A percentile compares a stretch with the other conserved stretches of the same genome.
These are phyloP conservation scores for Penicillium canescens DNA, from an alignment of 495 filamentous ascomycete species.

Conservation along the genomic window DNA sequence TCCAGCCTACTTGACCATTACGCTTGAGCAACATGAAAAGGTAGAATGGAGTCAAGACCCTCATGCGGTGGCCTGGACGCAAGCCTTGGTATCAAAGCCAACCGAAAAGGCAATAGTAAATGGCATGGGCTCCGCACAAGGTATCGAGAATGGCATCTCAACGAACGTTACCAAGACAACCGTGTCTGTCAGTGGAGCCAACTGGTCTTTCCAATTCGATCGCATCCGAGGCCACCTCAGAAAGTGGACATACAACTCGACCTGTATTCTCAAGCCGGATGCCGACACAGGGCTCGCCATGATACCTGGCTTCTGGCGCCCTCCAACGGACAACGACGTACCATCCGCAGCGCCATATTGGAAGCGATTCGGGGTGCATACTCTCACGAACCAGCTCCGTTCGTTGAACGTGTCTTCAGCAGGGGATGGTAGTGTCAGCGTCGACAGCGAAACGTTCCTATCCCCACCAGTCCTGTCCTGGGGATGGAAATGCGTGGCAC, in stretches of 20 bases:
- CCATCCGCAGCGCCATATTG: background rate
- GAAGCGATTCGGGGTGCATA: conserved; percentile 1
- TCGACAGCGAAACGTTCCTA: conserved; percentile 1
- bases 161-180: conserved; percentile 2
- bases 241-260: background rate
- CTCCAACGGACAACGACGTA: conserved; percentile 64
- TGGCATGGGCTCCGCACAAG: background rate
- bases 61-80: conserved; percentile 1
- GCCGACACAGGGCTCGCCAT: conserved; percentile 16
- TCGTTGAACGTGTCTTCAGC: background rate
- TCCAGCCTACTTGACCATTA: conserved; percentile 7
- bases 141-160: background rate
- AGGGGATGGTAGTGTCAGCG: background rate
- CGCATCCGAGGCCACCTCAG: conserved; percentile 1
- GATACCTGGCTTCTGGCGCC: conserved; percentile 41
- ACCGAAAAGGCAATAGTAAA: background rate
- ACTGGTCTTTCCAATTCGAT: conserved; percentile 1
- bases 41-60: background rate
- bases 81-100: conserved; percentile 1
- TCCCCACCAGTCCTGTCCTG: conserved; percentile 1
- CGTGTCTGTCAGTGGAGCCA: background rate
- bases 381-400: background rate
- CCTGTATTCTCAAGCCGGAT: conserved; percentile 6
- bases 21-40: background rate
- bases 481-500: background rate